Evolutionary conservation across 1,139 yeast species (phyloP), one percentile per base, ranked within the genome.

Genomic region (Geotrichum klebahnii): DNA sequence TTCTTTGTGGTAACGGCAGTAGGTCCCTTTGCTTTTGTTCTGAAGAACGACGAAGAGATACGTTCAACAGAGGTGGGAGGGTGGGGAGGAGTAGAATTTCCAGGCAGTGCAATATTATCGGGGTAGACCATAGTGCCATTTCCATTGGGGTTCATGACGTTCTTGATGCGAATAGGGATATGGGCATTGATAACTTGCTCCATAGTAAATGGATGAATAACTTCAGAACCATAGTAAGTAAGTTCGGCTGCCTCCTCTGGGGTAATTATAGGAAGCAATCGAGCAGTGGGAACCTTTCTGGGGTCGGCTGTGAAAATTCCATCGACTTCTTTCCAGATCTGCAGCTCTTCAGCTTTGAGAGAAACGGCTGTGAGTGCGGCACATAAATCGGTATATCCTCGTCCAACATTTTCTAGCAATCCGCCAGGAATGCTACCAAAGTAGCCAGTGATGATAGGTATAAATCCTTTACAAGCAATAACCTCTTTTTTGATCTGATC

Each of bases 221-320:
- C 98, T 70, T 92, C 98, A 4, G 95, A 84, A 31, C 98, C 98
- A 65, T 92, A 92, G 69, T 92, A 92, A 0, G 98, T 92, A 68
- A 92, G 78, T 70, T 92, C 98, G 0, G 97, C 94, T 1, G 98
- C 98, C 71, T 92, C 98, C 65, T 92, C 98, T 1, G 98, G 98
- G 0, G 98, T 92, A 56, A 92, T 96, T 53, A 89, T 80, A 53
- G 82, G 81, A 57, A 92, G 73, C 46, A 92, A 72, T 60, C 96
- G 77, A 3, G 98, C 98, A 53, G 80, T 81, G 22, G 94, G 85
- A 24, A 92, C 98, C 63, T 92, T 92, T 56, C 98, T 76, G 29
- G 98, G 98, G 66, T 92, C 98, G 1, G 98, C 98, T 0, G 98
- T 90, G 72, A 92, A 92, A 41, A 92, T 92, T 59, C 98, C 98